phyloP scores from a whole-genome alignment of 805 yeast genomes.

The Ascoidea rubescens region DNA sequence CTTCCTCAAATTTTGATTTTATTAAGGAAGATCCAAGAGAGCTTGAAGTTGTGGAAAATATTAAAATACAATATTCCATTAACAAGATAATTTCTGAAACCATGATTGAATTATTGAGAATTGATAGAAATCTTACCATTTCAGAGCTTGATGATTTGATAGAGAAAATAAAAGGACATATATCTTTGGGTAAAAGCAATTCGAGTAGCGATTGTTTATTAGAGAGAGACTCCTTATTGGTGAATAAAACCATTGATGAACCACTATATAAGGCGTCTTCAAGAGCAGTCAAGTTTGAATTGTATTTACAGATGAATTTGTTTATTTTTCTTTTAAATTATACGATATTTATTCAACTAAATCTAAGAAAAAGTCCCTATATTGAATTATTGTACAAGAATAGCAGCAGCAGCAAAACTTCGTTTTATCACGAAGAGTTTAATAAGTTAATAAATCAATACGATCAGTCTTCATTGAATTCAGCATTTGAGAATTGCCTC shows the following conservation, averaged over 20 bases:
- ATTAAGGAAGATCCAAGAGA: slow-evolving; percentile 24
- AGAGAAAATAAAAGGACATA: no score
- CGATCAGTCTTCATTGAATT: slow-evolving; percentile 27
- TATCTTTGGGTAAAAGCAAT: no score
- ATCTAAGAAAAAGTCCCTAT: slow-evolving; percentile 24
- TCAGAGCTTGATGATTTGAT: no score
- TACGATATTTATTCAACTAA: slow-evolving; percentile 29
- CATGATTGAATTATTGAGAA: slow-evolving; percentile 22
- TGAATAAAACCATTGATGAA: slow-evolving; percentile 13
- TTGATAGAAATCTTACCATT: slow-evolving; percentile 22
- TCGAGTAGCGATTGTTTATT: no score
- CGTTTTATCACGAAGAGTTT: neutral
- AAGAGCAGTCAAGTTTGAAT: slow-evolving; percentile 24
- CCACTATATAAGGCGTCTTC: slow-evolving; percentile 18
- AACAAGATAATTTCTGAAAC: slow-evolving; percentile 28
- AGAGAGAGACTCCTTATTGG: slow-evolving; percentile 17
- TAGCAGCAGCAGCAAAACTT: neutral
- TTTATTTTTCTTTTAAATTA: slow-evolving; percentile 36
- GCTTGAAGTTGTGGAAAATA: slow-evolving; percentile 31
- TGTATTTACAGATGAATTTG: slow-evolving; percentile 29
- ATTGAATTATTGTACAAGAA: slow-evolving; percentile 10
- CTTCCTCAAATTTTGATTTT: slow-evolving; percentile 18
- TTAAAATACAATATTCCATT: slow-evolving; percentile 30
- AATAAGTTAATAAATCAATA: slow-evolving; percentile 20
- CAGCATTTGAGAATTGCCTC: slow-evolving; percentile 28